Conservation (phyloP, 1,284 basidiomycete species). For the Pseudozyma sp. region DNA sequence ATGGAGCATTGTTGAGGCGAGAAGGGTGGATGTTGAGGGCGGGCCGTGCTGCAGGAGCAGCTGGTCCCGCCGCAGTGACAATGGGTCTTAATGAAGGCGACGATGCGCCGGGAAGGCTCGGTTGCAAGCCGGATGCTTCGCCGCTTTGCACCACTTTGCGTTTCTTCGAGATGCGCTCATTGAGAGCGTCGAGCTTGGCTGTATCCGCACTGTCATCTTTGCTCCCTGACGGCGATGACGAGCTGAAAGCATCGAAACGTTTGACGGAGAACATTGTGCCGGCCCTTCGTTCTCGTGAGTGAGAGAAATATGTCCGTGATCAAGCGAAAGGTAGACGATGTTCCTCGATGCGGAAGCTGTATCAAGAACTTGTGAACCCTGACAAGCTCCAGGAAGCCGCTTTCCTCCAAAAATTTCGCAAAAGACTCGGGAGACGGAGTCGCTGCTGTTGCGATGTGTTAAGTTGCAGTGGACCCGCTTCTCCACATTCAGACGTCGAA, state of each 20-base stretch:
- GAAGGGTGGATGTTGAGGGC: conserved; percentile 58
- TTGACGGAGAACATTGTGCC: conserved; percentile 52
- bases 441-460: neutral
- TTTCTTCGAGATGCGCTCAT: conserved; percentile 48
- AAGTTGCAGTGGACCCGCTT: neutral
- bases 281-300: neutral
- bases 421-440: neutral
- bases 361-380: conserved; percentile 13
- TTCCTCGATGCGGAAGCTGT: neutral
- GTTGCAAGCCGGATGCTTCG: conserved; percentile 5
- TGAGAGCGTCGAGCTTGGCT: conserved; percentile 54
- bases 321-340: neutral
- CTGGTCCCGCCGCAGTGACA: conserved; percentile 10
- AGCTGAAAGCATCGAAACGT: conserved; percentile 49
- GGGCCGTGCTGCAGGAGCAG: conserved; percentile 14
- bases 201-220: conserved; percentile 15
- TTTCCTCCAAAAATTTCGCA: conserved; percentile 13
- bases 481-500: conserved; percentile 13
- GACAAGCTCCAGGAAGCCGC: conserved; percentile 1
- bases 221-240: conserved; percentile 4
- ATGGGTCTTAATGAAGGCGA: neutral
- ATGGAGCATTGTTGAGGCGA: conserved; percentile 47
- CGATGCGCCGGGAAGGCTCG: neutral
- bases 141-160: conserved; percentile 26
- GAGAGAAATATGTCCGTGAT: no score